Evolutionary conservation across 352 stramenopile genomes (phyloP), one percentile per base, ranked within the genome.

Genomic region (Globisporangium viniferum): DNA sequence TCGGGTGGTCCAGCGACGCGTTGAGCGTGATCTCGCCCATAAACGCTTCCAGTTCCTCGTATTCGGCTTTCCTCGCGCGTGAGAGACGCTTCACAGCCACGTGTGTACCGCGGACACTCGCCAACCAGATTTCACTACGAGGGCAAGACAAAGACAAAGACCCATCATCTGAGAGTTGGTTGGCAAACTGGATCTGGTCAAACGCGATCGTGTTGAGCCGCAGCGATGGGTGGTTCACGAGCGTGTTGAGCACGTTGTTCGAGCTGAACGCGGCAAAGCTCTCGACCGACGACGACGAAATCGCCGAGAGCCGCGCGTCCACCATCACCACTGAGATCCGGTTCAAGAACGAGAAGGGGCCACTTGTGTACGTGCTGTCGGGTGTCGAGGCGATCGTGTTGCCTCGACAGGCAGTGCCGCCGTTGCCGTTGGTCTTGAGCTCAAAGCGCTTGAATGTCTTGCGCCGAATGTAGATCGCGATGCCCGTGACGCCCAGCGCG

Each of bases 51-150:
- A 82, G 53, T 8, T 69, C 69, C 3, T 65, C 59, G 33, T 75
- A 53, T 53, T 67, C 54, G 35, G 24, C 41, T 35, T 68, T 66
- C n/a, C 29, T 66, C 3, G 64, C 57, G 0, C 63, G 31, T 1
- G 75, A 18, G 27, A 83, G 51, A 18, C 73, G 67, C 62, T 89
- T 87, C 18, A 82, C 70, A 1, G 78, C 71, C 35, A 89, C 81
- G 39, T 72, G 68, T 7, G 64, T 62, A 39, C 71, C 66, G 7
- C 70, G 72, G 4, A 78, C 73, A 18, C 71, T 51, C 51, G 70
- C 78, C 1, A 76, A 46, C 73, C 75, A 84, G 4, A 89, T 68
- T 35, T 89, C 77, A 12, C 55, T 68, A 27, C 66, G 72, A 0
- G 56, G 18, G 0, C 75, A 44, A 15, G 12, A 44, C 10, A 10